Evolutionary conservation across 2,329 filamentous ascomycete genomes (phyloP).

Genomic region (Tolypocladium tropicale): DNA sequence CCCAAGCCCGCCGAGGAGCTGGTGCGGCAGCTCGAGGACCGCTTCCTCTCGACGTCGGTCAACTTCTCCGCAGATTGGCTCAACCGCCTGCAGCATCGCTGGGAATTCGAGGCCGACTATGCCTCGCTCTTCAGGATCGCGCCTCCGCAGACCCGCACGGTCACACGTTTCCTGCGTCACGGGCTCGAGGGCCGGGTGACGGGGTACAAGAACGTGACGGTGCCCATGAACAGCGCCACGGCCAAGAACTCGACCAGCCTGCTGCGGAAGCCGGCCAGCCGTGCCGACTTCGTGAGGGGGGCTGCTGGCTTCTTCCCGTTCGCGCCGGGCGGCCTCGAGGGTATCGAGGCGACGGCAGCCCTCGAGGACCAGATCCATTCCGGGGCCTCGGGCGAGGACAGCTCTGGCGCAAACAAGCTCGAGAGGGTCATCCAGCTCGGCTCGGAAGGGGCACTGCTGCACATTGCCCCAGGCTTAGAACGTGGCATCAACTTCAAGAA

Average conservation of each 20-base stretch:
- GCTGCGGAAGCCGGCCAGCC: slow-evolving; percentile 71
- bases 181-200: slow-evolving; percentile 88
- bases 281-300: slow-evolving; percentile 85
- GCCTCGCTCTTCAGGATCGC: slow-evolving; percentile 79
- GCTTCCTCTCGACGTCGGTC: slow-evolving; percentile 70
- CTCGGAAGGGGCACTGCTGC: slow-evolving; percentile 65
- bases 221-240: slow-evolving; percentile 78
- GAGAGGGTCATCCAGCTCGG: slow-evolving; percentile 80
- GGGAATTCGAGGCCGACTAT: slow-evolving; percentile 74
- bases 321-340: slow-evolving; percentile 79
- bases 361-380: slow-evolving; percentile 65
- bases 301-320: slow-evolving; percentile 93
- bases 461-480: slow-evolving; percentile 70
- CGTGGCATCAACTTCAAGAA: slow-evolving; percentile 66
- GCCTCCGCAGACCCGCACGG: slow-evolving; percentile 86
- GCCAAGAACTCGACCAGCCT: slow-evolving; percentile 94
- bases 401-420: slow-evolving; percentile 46
- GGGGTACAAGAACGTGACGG: slow-evolving; percentile 87
- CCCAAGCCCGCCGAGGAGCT: slow-evolving; percentile 46
- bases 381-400: slow-evolving; percentile 31
- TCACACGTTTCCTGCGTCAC: slow-evolving; percentile 84
- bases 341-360: slow-evolving; percentile 74
- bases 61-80: slow-evolving; percentile 80
- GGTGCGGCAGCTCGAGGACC: slow-evolving; percentile 60
- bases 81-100: slow-evolving; percentile 77